phyloP scores from a whole-genome alignment of 495 filamentous ascomycete species.

The Penicillium silybi region DNA sequence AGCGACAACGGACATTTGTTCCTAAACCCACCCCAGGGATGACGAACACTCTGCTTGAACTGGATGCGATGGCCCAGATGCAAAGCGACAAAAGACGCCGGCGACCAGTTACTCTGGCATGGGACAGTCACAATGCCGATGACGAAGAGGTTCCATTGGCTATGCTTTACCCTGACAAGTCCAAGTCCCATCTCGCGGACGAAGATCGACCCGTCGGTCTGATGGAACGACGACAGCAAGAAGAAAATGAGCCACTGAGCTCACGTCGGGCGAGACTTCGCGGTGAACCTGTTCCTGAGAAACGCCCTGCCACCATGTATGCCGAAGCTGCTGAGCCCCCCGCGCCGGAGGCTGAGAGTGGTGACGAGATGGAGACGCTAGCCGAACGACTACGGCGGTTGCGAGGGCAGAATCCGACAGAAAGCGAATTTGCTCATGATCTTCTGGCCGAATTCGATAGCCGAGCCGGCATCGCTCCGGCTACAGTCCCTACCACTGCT shows the following conservation, averaged over 20 bases:
- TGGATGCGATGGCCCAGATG: constrained; percentile 87
- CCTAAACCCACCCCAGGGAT: constrained; percentile 65
- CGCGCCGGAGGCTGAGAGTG: constrained; percentile 36
- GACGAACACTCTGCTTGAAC: constrained; percentile 82
- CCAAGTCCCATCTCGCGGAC: constrained; percentile 39
- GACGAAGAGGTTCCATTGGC: constrained; percentile 83
- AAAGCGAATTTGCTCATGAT: constrained; percentile 74
- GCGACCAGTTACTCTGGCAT: constrained; percentile 79
- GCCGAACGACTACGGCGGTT: constrained; percentile 70
- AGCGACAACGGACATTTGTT: constrained; percentile 64
- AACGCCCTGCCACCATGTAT: constrained; percentile 38
- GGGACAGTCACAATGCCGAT: constrained; percentile 68
- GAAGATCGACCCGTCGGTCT: constrained; percentile 74
- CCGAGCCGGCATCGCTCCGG: constrained; percentile 27
- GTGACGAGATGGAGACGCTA: constrained; percentile 73
- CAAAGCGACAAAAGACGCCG: constrained; percentile 70
- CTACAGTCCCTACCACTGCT: constrained; percentile 10
- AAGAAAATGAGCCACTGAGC: constrained; percentile 89
- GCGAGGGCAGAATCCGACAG: constrained; percentile 55
- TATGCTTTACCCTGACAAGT: constrained; percentile 65
- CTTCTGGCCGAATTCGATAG: constrained; percentile 68
- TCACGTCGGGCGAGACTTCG: constrained; percentile 71
- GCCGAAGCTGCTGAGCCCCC: constrained; percentile 8
- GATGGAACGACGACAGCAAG: constrained; percentile 77
- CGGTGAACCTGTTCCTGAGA: constrained; percentile 44